Percentiles rank a stretch among this genome's conserved stretches.
These are phyloP conservation scores for Trichoderma gamsii DNA, from an alignment of 495 filamentous ascomycete genomes.

Conservation along the genomic window DNA sequence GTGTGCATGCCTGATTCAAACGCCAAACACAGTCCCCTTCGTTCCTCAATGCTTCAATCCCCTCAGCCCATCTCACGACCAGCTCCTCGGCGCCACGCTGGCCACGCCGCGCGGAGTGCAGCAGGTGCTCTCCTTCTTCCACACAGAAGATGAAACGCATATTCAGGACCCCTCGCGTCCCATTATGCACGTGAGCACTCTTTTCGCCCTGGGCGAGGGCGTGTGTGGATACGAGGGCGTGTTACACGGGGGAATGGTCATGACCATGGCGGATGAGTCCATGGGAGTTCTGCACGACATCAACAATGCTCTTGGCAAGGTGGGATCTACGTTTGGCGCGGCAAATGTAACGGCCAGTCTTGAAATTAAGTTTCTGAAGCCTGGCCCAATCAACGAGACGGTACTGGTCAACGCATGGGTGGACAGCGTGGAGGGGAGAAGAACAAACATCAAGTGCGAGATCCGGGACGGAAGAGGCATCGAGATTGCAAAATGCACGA, in stretches of 20 bases:
- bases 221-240: not conserved
- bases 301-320: constrained; percentile 11
- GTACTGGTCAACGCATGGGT: constrained; percentile 6
- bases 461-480: not conserved
- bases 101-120: not conserved
- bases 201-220: not conserved
- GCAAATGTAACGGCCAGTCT: not conserved
- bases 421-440: constrained; percentile 3
- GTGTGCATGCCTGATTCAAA: constrained; percentile 2
- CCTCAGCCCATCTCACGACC: not conserved
- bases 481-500: constrained; percentile 3
- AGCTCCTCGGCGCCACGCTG: constrained; percentile 8
- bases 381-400: not conserved
- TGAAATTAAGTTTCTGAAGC: constrained; percentile 12
- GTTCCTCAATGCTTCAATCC: constrained; percentile 11
- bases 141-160: not conserved
- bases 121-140: constrained; percentile 13
- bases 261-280: constrained; percentile 14
- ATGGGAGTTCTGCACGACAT: constrained; percentile 14
- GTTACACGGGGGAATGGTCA: constrained; percentile 14
- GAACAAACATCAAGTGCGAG: constrained; percentile 1
- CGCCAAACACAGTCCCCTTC: constrained; percentile 5
- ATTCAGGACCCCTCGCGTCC: not conserved
- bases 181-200: not conserved
- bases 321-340: not conserved